These are phyloP conservation scores for Begonia masoniana DNA, from an alignment of 306 rosid genomes.

Conservation along the genomic window DNA sequence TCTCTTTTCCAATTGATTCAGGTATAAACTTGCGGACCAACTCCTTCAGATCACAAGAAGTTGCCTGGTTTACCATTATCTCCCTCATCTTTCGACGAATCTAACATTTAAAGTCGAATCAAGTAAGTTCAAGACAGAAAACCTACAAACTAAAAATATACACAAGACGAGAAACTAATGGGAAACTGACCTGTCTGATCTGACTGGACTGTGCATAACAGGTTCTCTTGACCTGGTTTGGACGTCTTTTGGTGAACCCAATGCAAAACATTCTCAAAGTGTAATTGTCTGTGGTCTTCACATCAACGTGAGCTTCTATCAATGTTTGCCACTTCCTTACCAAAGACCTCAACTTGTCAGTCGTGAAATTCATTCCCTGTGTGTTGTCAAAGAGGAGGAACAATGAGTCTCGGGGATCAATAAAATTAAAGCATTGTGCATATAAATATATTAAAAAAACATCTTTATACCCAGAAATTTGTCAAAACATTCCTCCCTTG, in stretches of 20 bases:
- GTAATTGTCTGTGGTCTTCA: constrained; percentile 77
- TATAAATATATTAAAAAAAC: background rate
- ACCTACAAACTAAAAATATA: background rate
- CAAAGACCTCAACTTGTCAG: constrained; percentile 85
- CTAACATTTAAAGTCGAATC: constrained; percentile 16
- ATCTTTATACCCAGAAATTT: constrained; percentile 67
- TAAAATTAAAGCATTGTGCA: no score
- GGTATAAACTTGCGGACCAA: constrained; percentile 83
- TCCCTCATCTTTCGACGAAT: constrained; percentile 92
- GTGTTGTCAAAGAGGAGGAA: background rate
- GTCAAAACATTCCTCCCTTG: constrained; percentile 85
- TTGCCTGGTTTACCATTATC: constrained; percentile 64
- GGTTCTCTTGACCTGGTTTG: constrained; percentile 85
- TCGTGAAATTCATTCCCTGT: constrained; percentile 84
- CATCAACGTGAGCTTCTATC: constrained; percentile 89
- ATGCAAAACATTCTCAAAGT: constrained; percentile 85
- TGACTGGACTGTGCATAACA: constrained; percentile 92
- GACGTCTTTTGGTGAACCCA: constrained; percentile 75
- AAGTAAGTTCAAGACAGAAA: background rate
- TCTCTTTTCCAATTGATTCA: constrained; percentile 79
- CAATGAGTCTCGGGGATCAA: background rate
- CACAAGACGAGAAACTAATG: background rate
- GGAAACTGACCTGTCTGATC: constrained; percentile 49
- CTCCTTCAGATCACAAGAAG: constrained; percentile 83
- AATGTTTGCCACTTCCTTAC: constrained; percentile 84